phyloP scores from a whole-genome alignment of 1,284 basidiomycete species.

The Ustilago curta region DNA sequence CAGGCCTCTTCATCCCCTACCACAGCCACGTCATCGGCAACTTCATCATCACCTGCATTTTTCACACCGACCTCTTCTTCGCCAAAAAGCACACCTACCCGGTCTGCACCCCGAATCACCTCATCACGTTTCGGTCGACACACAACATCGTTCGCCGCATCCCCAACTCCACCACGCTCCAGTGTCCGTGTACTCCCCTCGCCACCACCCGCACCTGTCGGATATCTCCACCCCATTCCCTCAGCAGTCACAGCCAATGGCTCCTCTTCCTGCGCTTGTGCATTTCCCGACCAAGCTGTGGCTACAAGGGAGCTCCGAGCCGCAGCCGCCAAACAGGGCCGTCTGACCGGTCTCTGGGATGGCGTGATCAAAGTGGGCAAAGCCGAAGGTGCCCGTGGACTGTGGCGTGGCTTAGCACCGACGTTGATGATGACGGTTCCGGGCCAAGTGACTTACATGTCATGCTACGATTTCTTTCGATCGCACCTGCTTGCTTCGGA shows the following conservation, averaged over 20 bases:
- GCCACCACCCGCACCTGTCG: slow-evolving; percentile 39
- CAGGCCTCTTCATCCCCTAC: slow-evolving; percentile 31
- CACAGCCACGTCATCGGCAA: slow-evolving; percentile 17
- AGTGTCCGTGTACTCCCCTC: slow-evolving; percentile 49
- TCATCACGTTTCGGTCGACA: slow-evolving; percentile 28
- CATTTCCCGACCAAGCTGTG: slow-evolving; percentile 46
- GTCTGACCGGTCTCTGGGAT: slow-evolving; percentile 63
- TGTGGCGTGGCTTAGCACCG: slow-evolving; percentile 67
- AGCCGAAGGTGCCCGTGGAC: slow-evolving; percentile 61
- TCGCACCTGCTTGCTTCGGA: slow-evolving; percentile 63
- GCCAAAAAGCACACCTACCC: slow-evolving; percentile 26
- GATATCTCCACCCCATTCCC: slow-evolving; percentile 35
- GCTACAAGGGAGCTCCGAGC: slow-evolving; percentile 47
- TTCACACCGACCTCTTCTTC: slow-evolving; percentile 57
- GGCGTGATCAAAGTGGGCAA: slow-evolving; percentile 63
- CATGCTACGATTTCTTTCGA: slow-evolving; percentile 91
- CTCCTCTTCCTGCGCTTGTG: slow-evolving; percentile 50
- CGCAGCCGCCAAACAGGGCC: slow-evolving; percentile 36
- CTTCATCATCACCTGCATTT: slow-evolving; percentile 47
- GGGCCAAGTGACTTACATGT: slow-evolving; percentile 92
- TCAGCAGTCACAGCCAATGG: slow-evolving; percentile 45
- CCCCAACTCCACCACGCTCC: slow-evolving; percentile 32
- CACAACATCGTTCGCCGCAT: slow-evolving; percentile 33
- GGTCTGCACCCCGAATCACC: slow-evolving; percentile 56
- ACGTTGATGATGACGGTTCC: slow-evolving; percentile 82